A percentile compares a stretch with the other conserved stretches of the same genome.
Conservation (phyloP, 768 basidiomycete genomes). For the Leucosporidium scottii region DNA sequence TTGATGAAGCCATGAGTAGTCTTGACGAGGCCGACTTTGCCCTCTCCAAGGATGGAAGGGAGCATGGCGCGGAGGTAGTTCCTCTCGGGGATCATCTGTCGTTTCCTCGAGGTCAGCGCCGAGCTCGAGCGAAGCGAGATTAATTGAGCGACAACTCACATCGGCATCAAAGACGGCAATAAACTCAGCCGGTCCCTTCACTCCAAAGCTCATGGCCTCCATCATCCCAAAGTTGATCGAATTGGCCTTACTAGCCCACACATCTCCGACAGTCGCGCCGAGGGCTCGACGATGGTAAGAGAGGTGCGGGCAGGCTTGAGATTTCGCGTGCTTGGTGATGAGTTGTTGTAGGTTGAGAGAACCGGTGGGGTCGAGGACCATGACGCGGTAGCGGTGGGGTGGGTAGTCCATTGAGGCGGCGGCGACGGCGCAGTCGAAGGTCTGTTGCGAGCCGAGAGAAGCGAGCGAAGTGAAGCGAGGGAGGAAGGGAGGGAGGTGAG, state of each 20-base stretch:
- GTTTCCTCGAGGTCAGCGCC: not conserved
- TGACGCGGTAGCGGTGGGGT: slow-evolving; percentile 35
- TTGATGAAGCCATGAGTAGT: slow-evolving; percentile 36
- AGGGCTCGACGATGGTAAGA: slow-evolving; percentile 34
- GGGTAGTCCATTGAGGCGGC: slow-evolving; percentile 37
- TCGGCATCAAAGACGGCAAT: slow-evolving; percentile 37
- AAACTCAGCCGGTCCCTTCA: slow-evolving; percentile 35
- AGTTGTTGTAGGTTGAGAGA: slow-evolving; percentile 21
- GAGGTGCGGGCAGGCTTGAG: slow-evolving; percentile 34
- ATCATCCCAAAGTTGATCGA: slow-evolving; percentile 37
- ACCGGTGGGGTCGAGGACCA: slow-evolving; percentile 35
- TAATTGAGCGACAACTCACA: slow-evolving; percentile 21
- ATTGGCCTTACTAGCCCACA: slow-evolving; percentile 22
- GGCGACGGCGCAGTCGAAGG: slow-evolving; percentile 36
- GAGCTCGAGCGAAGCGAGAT: no score
- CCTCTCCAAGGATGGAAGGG: slow-evolving; percentile 30
- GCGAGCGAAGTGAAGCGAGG: not conserved
- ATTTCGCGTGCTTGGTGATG: slow-evolving; percentile 28
- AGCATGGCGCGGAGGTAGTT: slow-evolving; percentile 34
- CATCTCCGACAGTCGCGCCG: not conserved
- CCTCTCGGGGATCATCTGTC: slow-evolving; percentile 33
- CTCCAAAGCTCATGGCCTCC: slow-evolving; percentile 31
- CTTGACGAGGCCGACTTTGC: slow-evolving; percentile 34
- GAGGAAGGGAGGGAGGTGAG: not conserved
- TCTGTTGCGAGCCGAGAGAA: not conserved